phyloP scores from a whole-genome alignment of 352 stramenopile genomes.

The Phytophthora quininea region DNA sequence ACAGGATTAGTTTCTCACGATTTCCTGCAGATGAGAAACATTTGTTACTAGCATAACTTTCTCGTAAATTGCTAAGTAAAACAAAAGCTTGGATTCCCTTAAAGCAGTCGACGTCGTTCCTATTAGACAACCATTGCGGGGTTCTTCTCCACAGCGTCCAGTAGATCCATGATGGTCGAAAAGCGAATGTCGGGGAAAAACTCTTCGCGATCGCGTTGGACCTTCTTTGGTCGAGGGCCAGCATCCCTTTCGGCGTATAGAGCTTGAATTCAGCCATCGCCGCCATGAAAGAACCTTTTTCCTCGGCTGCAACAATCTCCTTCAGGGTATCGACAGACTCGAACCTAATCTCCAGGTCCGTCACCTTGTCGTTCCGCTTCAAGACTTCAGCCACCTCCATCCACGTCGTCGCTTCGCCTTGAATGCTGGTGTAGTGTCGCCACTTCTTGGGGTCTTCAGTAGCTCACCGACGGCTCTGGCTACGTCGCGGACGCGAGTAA shows the following conservation, averaged over 20 bases:
- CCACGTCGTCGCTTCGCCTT: conserved; percentile 42
- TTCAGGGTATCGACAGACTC: conserved; percentile 25
- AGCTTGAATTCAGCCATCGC: conserved; percentile 33
- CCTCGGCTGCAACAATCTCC: background rate
- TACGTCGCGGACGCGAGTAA: conserved; percentile 33
- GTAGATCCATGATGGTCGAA: conserved; percentile 30
- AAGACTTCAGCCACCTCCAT: conserved; percentile 29
- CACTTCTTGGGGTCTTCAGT: conserved; percentile 37
- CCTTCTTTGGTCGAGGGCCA: conserved; percentile 35
- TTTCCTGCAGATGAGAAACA: too few species aligned
- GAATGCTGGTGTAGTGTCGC: conserved; percentile 34
- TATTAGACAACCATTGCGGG: conserved; percentile 22
- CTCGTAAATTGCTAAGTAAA: too few species aligned
- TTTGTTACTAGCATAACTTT: too few species aligned
- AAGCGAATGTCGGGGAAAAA: conserved; percentile 39
- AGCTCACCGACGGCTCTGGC: conserved; percentile 24
- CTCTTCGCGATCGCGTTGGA: conserved; percentile 33
- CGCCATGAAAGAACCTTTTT: conserved; percentile 15
- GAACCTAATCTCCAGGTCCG: conserved; percentile 32
- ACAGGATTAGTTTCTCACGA: too few species aligned
- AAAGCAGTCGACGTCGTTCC: too few species aligned
- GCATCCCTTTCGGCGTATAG: conserved; percentile 1
- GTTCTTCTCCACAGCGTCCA: conserved; percentile 24
- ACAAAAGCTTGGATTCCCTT: too few species aligned
- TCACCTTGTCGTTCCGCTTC: conserved; percentile 19